Percentiles rank a stretch among this genome's conserved stretches.
These are phyloP conservation scores for Alternaria postmessia DNA, from an alignment of 2,329 filamentous ascomycete genomes.

Conservation along the genomic window DNA sequence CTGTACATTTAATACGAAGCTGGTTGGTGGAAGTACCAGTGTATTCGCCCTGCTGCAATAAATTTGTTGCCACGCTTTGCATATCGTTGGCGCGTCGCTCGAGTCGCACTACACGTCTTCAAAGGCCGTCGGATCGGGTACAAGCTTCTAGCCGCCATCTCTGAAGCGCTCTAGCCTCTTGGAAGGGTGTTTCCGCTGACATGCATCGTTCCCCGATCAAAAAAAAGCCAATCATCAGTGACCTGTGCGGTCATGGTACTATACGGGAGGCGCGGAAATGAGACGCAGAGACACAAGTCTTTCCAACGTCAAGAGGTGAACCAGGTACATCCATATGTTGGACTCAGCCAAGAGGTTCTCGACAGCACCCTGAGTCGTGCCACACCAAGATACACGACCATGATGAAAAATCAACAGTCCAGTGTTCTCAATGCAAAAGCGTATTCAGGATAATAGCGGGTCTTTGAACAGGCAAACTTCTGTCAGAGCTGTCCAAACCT, in stretches of 20 bases:
- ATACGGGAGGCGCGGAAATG: background rate
- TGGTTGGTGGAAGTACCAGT: conserved; percentile 5
- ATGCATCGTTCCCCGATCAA: background rate
- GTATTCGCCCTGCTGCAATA: background rate
- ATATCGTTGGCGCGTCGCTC: background rate
- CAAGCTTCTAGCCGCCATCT: background rate
- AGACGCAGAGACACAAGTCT: background rate
- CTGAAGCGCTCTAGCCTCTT: background rate
- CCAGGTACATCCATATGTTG: background rate
- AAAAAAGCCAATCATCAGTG: background rate
- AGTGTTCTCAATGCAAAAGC: background rate
- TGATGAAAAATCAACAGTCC: too few species aligned
- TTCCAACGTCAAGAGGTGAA: background rate
- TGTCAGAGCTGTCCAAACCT: background rate
- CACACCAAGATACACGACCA: background rate
- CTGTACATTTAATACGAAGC: background rate
- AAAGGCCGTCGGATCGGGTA: background rate
- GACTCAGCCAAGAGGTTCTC: background rate
- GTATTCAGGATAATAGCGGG: background rate
- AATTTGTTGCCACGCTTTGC: background rate
- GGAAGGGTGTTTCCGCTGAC: background rate
- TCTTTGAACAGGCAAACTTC: background rate
- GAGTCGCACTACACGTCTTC: background rate
- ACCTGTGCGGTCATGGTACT: background rate
- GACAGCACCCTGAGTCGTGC: background rate